These are phyloP conservation scores for Hippophae tibetana DNA, from an alignment of 306 rosid species.

Conservation along the genomic window DNA sequence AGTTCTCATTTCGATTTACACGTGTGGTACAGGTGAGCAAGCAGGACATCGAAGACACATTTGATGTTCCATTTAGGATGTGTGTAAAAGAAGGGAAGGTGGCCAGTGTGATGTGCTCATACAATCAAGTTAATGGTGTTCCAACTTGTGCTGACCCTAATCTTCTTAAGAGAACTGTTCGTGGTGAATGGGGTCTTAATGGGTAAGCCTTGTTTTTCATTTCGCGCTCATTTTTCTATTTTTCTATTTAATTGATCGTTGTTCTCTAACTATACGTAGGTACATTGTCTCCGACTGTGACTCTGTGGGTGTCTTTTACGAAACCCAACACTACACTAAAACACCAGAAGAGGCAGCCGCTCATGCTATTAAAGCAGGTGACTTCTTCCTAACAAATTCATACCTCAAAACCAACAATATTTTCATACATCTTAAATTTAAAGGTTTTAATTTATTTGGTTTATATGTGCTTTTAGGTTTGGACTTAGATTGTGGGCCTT, in stretches of 20 bases:
- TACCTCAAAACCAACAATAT: no score
- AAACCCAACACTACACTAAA: slow-evolving; percentile 61
- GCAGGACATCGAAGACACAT: slow-evolving; percentile 84
- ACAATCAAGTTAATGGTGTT: slow-evolving; percentile 90
- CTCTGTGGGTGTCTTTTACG: slow-evolving; percentile 66
- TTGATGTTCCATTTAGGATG: slow-evolving; percentile 79
- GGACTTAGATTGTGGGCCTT: slow-evolving; percentile 88
- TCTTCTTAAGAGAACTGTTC: slow-evolving; percentile 61
- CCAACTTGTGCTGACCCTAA: slow-evolving; percentile 95
- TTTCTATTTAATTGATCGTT: neutral
- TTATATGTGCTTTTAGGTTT: slow-evolving; percentile 35
- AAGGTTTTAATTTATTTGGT: neutral
- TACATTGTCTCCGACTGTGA: slow-evolving; percentile 94
- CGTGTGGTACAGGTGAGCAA: slow-evolving; percentile 52
- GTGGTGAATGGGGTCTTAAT: slow-evolving; percentile 66
- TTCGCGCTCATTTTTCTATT: neutral
- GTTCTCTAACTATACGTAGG: slow-evolving; percentile 16
- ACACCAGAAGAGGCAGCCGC: slow-evolving; percentile 93
- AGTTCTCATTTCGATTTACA: no score
- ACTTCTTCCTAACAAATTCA: neutral
- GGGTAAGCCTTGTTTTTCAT: slow-evolving; percentile 30
- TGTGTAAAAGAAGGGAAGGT: slow-evolving; percentile 84
- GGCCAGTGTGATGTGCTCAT: slow-evolving; percentile 91
- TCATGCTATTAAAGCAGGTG: slow-evolving; percentile 85
- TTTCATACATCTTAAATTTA: no score